Percentiles rank a stretch among this genome's conserved stretches.
These are phyloP conservation scores for Primulina tabacum DNA, from an alignment of 257 asterid species.

Conservation along the genomic window DNA sequence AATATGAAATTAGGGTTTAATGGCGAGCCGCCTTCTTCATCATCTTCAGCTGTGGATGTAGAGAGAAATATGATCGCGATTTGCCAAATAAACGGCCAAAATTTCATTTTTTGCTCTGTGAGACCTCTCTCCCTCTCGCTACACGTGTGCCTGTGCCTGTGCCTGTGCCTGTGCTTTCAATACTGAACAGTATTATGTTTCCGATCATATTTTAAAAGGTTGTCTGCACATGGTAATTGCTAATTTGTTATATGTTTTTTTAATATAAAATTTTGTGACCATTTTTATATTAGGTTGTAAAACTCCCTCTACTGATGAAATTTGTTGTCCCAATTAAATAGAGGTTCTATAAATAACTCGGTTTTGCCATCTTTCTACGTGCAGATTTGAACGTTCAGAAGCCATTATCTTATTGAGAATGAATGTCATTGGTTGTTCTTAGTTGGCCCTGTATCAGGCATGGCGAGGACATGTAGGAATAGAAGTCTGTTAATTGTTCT, in stretches of 20 bases:
- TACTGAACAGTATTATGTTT: too few species aligned
- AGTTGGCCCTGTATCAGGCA: background rate
- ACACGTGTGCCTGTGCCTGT: too few species aligned
- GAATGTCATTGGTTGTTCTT: background rate
- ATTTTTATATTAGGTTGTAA: too few species aligned
- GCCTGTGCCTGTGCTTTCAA: background rate
- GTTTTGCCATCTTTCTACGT: too few species aligned
- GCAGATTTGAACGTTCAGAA: background rate
- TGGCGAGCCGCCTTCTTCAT: conserved; percentile 65
- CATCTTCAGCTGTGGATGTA: conserved; percentile 32
- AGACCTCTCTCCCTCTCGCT: conserved; percentile 31
- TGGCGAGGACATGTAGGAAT: background rate
- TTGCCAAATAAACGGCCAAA: conserved; percentile 75
- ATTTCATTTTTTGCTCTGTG: conserved; percentile 69
- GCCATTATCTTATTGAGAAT: background rate
- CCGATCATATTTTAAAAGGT: background rate
- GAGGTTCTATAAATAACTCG: too few species aligned
- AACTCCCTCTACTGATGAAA: background rate
- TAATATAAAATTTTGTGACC: background rate
- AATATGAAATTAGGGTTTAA: conserved; percentile 68
- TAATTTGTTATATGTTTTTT: too few species aligned
- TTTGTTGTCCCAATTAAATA: too few species aligned
- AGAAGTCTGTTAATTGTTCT: background rate
- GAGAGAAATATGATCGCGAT: conserved; percentile 44
- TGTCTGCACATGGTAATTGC: background rate